These are phyloP conservation scores for Pythium rishiriense DNA, from an alignment of 352 stramenopile genomes.

Conservation along the genomic window DNA sequence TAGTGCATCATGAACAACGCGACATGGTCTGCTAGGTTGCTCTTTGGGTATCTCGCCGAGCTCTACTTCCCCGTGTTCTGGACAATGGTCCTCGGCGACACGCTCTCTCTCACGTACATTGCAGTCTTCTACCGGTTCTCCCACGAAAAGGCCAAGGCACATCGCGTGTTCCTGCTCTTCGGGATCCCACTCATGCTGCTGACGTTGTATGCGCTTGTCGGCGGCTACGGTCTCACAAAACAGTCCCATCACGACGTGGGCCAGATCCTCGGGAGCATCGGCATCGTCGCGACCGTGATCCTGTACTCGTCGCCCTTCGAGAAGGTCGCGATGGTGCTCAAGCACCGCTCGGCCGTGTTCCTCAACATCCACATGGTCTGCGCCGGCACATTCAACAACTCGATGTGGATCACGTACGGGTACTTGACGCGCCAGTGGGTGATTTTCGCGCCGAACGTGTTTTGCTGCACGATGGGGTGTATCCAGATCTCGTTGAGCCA, in stretches of 20 bases:
- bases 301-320: conserved; percentile 61
- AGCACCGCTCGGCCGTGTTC: conserved; percentile 52
- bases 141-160: conserved; percentile 35
- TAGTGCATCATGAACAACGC: background rate
- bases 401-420: conserved; percentile 55
- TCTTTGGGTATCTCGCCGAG: conserved; percentile 51
- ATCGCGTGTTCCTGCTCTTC: conserved; percentile 25
- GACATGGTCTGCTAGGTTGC: conserved; percentile 7
- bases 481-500: background rate
- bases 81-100: conserved; percentile 44
- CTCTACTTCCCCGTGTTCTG: conserved; percentile 54
- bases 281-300: conserved; percentile 44
- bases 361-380: conserved; percentile 62
- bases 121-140: conserved; percentile 54
- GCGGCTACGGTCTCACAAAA: conserved; percentile 30
- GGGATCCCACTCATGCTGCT: conserved; percentile 18
- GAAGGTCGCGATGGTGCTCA: conserved; percentile 48
- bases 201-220: conserved; percentile 44
- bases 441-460: conserved; percentile 52
- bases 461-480: no score
- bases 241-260: conserved; percentile 35
- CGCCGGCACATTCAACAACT: conserved; percentile 51
- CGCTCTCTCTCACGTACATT: conserved; percentile 48
- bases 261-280: conserved; percentile 36
- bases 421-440: conserved; percentile 48